Evolutionary conservation across 768 basidiomycete genomes (phyloP), one percentile per base, ranked within the genome.

Genomic region (Boletus subparvulus): DNA sequence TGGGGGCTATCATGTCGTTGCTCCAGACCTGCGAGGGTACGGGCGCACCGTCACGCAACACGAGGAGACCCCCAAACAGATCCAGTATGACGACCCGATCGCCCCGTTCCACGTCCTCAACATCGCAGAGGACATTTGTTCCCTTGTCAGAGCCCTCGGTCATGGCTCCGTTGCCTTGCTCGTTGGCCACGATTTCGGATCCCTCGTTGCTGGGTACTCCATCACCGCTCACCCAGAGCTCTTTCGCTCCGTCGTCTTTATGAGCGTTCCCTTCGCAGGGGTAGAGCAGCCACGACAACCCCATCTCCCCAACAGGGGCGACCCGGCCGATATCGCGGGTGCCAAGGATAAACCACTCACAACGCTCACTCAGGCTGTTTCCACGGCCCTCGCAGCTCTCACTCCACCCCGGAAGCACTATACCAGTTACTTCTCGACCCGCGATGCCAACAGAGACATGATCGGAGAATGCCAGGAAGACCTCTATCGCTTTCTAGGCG

Each of bases 101-200:
- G 58, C 73, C 16, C 78, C 81, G 0, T 87, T 75, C 64, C 76
- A 80, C 26, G 68, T 78, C 60, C 67, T 83, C 56, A 84, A 82
- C 63, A 63, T 83, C 59, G 78, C 73, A 3, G 76, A 77, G 13
- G 85, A 87, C 59, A 63, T 83, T 47, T 73, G 82, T 33, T 72
- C 77, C 6, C 78, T 87, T 19, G 77, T 82, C 3, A 75, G 75
- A 49, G 74, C 78, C 0, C 75, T 87, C 7, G 82, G 81, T 1
- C 78, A 84, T 63, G 62, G 63, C 3, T 71, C 73, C 3, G 82
- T 74, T 0, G 70, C 75, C 12, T 73, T 80, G n/a, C 72, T 86
- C 40, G 72, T 87, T 2, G 85, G 85, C 0, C 85, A 86, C 65
- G 85, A 87, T 63, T 80, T 79, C 51, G 86, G 86, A 21, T 82